A percentile compares a stretch with the other conserved stretches of the same genome.
Conservation (phyloP, 306 rosid genomes). For the Oxytropis ochrocephala region DNA sequence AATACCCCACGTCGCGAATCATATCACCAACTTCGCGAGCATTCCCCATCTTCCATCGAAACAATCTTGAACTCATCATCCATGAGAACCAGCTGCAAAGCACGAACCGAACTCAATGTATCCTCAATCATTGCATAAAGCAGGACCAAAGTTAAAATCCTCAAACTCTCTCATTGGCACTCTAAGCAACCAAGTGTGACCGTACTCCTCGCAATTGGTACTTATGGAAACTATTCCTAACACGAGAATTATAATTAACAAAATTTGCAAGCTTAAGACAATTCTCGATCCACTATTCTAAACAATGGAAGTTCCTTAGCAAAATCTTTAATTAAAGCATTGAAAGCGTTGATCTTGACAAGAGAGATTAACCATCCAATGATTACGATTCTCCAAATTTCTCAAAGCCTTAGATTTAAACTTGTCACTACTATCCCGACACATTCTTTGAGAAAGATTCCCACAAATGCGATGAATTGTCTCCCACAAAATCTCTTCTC, state of each 20-base stretch:
- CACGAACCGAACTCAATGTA: constrained; percentile 43
- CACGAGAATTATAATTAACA: constrained; percentile 58
- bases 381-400: constrained; percentile 74
- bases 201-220: constrained; percentile 70
- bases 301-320: constrained; percentile 64
- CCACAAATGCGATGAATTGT: constrained; percentile 81
- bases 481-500: constrained; percentile 84
- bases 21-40: constrained; percentile 62
- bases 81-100: constrained; percentile 44
- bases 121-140: constrained; percentile 55
- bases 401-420: constrained; percentile 73
- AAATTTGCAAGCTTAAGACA: constrained; percentile 69
- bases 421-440: constrained; percentile 87
- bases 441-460: constrained; percentile 60
- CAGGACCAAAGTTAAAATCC: constrained; percentile 34
- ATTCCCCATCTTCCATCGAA: constrained; percentile 54
- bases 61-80: constrained; percentile 56
- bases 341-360: constrained; percentile 80
- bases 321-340: constrained; percentile 64
- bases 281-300: constrained; percentile 39
- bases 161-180: constrained; percentile 36
- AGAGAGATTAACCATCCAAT: constrained; percentile 91
- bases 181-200: constrained; percentile 53
- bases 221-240: constrained; percentile 62
- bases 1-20: constrained; percentile 54